Percentiles rank a stretch among this genome's conserved stretches.
Evolutionary conservation across 1,284 basidiomycete species (phyloP).

Genomic region (Boletellus sp.): DNA sequence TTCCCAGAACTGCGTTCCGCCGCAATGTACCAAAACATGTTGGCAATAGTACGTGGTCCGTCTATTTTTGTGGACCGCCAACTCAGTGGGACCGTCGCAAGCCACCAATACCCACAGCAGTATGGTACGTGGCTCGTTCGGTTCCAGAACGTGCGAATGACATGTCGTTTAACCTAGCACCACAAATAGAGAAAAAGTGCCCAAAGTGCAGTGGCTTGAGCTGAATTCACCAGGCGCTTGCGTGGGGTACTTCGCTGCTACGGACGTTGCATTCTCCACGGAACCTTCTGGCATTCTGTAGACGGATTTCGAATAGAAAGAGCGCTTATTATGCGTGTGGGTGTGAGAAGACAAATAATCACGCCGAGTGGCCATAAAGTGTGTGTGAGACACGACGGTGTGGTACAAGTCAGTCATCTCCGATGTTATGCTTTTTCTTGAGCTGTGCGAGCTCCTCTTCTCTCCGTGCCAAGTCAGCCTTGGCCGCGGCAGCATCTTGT

Average conservation of each 20-base stretch:
- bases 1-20: slow-evolving; percentile 46
- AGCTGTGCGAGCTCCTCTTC: slow-evolving; percentile 88
- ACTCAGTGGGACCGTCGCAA: slow-evolving; percentile 28
- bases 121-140: slow-evolving; percentile 43
- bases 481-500: slow-evolving; percentile 87
- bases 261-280: slow-evolving; percentile 11
- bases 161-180: slow-evolving; percentile 39
- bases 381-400: background rate
- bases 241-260: slow-evolving; percentile 4
- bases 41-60: slow-evolving; percentile 64
- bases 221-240: slow-evolving; percentile 10
- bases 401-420: slow-evolving; percentile 51
- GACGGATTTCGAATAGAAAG: slow-evolving; percentile 10
- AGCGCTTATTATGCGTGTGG: slow-evolving; percentile 6
- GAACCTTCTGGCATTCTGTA: slow-evolving; percentile 7
- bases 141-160: slow-evolving; percentile 48
- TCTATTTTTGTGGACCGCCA: background rate
- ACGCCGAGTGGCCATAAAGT: slow-evolving; percentile 4
- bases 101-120: slow-evolving; percentile 65
- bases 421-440: slow-evolving; percentile 84
- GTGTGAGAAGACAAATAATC: slow-evolving; percentile 1
- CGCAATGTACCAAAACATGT: slow-evolving; percentile 52
- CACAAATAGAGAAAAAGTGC: slow-evolving; percentile 33
- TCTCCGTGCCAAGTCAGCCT: slow-evolving; percentile 87
- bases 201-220: slow-evolving; percentile 26